Conservation (phyloP, 768 basidiomycete genomes). For the Strobilomyces echinocephalus region DNA sequence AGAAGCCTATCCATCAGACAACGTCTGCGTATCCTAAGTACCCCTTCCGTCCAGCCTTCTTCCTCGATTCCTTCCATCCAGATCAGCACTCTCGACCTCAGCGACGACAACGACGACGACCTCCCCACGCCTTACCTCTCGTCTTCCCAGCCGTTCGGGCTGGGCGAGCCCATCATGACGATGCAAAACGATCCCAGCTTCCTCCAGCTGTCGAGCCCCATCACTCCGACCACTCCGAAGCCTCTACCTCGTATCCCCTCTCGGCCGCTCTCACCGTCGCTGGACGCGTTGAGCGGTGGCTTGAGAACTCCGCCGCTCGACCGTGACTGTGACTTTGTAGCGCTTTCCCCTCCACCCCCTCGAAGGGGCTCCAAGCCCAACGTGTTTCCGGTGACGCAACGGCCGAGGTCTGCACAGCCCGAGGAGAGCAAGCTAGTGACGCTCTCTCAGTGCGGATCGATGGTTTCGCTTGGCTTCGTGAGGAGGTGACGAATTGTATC, state of each 20-base stretch:
- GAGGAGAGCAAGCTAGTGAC: conserved; percentile 25
- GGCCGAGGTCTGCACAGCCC: conserved; percentile 4
- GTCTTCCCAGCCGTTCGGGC: conserved; percentile 22
- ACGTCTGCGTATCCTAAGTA: conserved; percentile 64
- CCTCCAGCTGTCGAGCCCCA: conserved; percentile 49
- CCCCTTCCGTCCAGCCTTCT: conserved; percentile 37
- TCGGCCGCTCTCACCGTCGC: conserved; percentile 23
- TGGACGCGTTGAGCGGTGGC: background rate
- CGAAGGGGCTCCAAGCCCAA: conserved; percentile 54
- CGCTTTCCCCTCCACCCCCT: conserved; percentile 66
- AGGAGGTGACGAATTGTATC: conserved; percentile 34
- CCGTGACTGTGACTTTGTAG: conserved; percentile 36
- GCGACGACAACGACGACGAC: conserved; percentile 25
- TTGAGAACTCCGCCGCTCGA: conserved; percentile 21
- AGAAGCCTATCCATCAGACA: conserved; percentile 47
- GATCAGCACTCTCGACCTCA: conserved; percentile 24
- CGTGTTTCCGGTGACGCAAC: conserved; percentile 16
- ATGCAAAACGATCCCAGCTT: conserved; percentile 57
- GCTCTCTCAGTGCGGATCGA: conserved; percentile 48
- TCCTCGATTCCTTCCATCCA: conserved; percentile 21
- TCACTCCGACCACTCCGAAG: conserved; percentile 28
- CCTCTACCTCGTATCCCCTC: conserved; percentile 19
- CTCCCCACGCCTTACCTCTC: conserved; percentile 21
- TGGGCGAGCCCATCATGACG: conserved; percentile 58
- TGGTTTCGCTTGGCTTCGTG: conserved; percentile 49